Percentiles rank a stretch among this genome's conserved stretches.
These are phyloP conservation scores for Nemania abortiva DNA, from an alignment of 2,329 filamentous ascomycete genomes.

Conservation along the genomic window DNA sequence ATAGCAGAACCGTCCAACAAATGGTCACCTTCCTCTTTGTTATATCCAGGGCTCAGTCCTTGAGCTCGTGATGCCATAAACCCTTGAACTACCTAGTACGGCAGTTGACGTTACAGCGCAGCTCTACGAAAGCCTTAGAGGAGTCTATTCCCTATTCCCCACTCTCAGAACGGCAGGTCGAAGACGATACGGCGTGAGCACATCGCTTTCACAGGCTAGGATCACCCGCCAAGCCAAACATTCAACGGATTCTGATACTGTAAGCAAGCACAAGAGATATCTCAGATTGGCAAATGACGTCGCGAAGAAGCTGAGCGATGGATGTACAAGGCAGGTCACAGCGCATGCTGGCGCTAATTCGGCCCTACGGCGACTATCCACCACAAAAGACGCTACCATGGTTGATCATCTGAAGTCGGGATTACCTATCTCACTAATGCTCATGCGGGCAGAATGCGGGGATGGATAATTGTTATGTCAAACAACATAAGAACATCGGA, in stretches of 20 bases:
- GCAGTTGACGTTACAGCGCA: conserved; percentile 30
- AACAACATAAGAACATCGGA: background rate
- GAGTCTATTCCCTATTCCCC: background rate
- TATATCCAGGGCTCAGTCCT: conserved; percentile 1
- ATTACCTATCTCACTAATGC: background rate
- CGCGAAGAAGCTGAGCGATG: conserved; percentile 13
- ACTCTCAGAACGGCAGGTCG: conserved; percentile 29
- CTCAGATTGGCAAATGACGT: conserved; percentile 24
- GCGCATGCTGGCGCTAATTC: conserved; percentile 28
- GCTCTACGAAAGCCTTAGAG: conserved; percentile 17
- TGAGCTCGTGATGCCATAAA: conserved; percentile 11
- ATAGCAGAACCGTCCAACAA: conserved; percentile 2
- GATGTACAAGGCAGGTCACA: conserved; percentile 33
- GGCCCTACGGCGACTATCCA: conserved; percentile 27
- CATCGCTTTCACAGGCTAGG: conserved; percentile 5
- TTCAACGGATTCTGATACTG: background rate
- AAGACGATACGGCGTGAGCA: conserved; percentile 13
- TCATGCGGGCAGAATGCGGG: background rate
- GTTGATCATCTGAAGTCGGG: conserved; percentile 24
- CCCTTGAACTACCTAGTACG: background rate
- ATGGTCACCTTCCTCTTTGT: conserved; percentile 26
- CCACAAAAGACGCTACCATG: conserved; percentile 13
- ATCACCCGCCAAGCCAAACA: conserved; percentile 5
- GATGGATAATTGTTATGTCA: background rate
- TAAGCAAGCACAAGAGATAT: conserved; percentile 2